Base-by-base conservation (phyloP, 495 filamentous ascomycete species). In the Penicilliopsis zonata region DNA sequence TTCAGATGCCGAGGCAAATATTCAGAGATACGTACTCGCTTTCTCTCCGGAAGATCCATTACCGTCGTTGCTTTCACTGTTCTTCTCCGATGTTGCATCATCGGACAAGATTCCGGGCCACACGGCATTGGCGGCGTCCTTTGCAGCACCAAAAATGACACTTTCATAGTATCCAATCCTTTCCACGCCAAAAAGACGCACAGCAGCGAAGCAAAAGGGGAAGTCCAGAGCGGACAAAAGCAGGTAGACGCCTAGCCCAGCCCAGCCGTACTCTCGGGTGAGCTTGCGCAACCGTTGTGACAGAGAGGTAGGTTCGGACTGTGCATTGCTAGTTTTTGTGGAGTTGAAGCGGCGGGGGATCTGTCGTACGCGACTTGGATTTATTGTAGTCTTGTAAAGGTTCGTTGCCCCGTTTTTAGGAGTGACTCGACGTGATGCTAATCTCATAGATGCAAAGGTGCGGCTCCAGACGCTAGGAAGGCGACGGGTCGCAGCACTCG, bases 241-340 rank as follows among this genome's bases (percentile, higher is more conserved):
- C 6, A 94, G 54, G 56, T 99, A 99, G 2, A 99, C 81, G 5
- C 88, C 86, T n/a, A 93, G 52, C 2, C 87, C 86, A 7, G 82
- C 70, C 82, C 86, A 95, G 23, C 90, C 90, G 52, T 99, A 99
- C 57, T 95, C 92, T 25, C 79, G 71, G 1, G 81, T 84, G n/a
- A 96, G 67, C 43, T 82, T 82, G 47, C 72, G 80, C 37, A 96
- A 52, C 7, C 82, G 69, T 35, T 67, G 70, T 2, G 78, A 72
- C 9, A 54, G 57, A 0, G 50, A 27, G 12, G 30, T 8, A 6
- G 43, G 31, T 24, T 44, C 42, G 3, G 44, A 20, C n/a, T n/a
- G n/a, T 9, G 33, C 17, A 21, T 28, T 35, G 25, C 31, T 31
- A n/a, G 45, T 9, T 2, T 44, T 40, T 9, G 43, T 44, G 9